Base-by-base conservation (phyloP, 192 early-diverging fungal species). In the Chytriomyces hyalinus region DNA sequence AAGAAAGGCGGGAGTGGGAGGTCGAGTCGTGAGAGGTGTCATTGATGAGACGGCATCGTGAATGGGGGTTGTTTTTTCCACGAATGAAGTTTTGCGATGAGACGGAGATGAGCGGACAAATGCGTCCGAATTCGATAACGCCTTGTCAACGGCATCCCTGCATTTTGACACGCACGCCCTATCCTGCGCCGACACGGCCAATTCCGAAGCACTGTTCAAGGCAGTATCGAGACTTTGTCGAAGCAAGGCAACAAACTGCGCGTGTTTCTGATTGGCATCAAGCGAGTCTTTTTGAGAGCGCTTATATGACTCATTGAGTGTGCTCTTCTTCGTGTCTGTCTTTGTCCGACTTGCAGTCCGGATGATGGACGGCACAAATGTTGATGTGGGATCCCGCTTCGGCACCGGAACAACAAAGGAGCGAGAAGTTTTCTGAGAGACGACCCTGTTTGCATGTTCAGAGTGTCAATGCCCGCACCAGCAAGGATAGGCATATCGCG, bases 1-100 rank as follows among this genome's bases (percentile, higher is more conserved):
- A 15, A 45, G 43, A 28, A 73, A 73, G 15, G 71, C 53, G 20
- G 59, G 71, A 6, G 71, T 73, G 5, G 71, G 71, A 8, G 71
- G 45, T 8, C 6, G 69, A 50, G 47, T 36, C 59, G 10, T 13
- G 17, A 28, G 17, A 51, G 68, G 48, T 53, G 48, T 70, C 45
- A 22, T 44, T 8, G 66, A 13, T 13, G 9, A 11, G 66, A 36
- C 36, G 36, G 36, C 36, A 36, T 43, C 46, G 66, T 67, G 44
- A 28, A 48, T 48, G 15, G 66, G 66, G 24, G 24, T 67, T 4
- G 66, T 46, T 49, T 67, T 15, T 43, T 67, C 46, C 28, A 67
- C 15, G 66, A 47, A 48, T 5, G 66, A 15, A 28, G 66, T 43
- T 36, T 11, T 43, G 13, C n/a, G 66, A 11, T 13, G 13, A 13